Conservation (phyloP, 495 filamentous ascomycete genomes). For the Trichoderma erinaceum region DNA sequence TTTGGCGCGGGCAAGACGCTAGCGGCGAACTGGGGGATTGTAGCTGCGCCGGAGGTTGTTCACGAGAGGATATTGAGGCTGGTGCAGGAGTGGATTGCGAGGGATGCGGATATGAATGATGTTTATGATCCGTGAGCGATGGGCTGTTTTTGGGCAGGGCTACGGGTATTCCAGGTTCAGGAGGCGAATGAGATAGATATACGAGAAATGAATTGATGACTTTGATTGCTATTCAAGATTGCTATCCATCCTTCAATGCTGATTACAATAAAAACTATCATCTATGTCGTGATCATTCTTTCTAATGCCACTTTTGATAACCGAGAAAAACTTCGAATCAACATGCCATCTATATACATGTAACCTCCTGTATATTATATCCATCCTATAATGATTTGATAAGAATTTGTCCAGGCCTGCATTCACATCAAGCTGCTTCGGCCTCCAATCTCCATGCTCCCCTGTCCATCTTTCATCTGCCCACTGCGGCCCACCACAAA, state of each 20-base stretch:
- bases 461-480: conserved; percentile 89
- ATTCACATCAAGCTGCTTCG: conserved; percentile 83
- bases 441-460: conserved; percentile 83
- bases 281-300: not conserved
- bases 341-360: too few relatives aligned
- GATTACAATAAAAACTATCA: not conserved
- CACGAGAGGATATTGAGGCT: conserved; percentile 22
- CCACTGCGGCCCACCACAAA: conserved; percentile 88
- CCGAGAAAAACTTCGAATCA: too few relatives aligned
- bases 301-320: not conserved
- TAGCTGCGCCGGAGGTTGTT: conserved; percentile 26
- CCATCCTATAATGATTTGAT: too few relatives aligned
- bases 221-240: not conserved
- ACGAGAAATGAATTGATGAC: not conserved
- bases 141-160: not conserved
- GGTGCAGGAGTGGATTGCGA: conserved; percentile 18
- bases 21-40: conserved; percentile 24
- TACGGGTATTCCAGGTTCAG: not conserved
- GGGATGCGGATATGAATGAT: conserved; percentile 18
- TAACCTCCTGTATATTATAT: not conserved
- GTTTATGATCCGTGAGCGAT: conserved; percentile 23
- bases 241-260: not conserved
- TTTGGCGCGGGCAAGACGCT: conserved; percentile 33
- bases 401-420: not conserved
- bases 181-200: not conserved